These are phyloP conservation scores for Baorangia bicolor DNA, from an alignment of 768 basidiomycete species.

Conservation along the genomic window DNA sequence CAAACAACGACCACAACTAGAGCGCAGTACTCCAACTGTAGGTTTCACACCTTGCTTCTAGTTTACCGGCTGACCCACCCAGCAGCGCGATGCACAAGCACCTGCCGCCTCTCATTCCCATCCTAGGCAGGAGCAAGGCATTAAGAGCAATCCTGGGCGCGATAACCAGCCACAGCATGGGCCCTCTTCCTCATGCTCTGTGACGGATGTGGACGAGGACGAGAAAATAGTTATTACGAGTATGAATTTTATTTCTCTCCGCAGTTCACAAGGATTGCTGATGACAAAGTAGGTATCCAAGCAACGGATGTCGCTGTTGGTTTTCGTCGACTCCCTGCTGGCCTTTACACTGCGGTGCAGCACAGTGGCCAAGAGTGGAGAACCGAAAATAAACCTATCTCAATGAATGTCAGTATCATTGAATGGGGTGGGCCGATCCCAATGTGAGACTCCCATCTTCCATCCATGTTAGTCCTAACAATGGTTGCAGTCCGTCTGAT, in stretches of 20 bases:
- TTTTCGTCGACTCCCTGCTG: not conserved
- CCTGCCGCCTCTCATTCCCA: not conserved
- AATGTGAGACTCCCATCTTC: not conserved
- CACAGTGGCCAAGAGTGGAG: too few species aligned
- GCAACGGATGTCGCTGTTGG: not conserved
- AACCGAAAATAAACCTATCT: too few species aligned
- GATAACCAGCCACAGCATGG: not conserved
- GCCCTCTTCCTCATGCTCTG: not conserved
- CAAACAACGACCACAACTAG: not conserved
- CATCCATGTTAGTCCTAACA: not conserved
- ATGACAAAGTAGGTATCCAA: not conserved
- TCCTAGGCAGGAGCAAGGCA: too few species aligned
- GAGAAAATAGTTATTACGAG: not conserved
- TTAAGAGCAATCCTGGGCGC: too few species aligned
- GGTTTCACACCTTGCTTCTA: not conserved
- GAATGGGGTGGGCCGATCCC: constrained; percentile 4
- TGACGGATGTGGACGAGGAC: not conserved
- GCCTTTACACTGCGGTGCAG: not conserved
- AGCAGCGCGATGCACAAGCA: not conserved
- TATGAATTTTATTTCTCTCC: not conserved
- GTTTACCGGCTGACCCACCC: not conserved
- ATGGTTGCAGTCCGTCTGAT: not conserved
- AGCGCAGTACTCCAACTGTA: not conserved
- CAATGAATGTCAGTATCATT: not conserved
- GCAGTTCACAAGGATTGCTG: not conserved